A percentile compares a stretch with the other conserved stretches of the same genome.
phyloP scores from a whole-genome alignment of 2,329 filamentous ascomycete genomes.

The Cladosporium velox region DNA sequence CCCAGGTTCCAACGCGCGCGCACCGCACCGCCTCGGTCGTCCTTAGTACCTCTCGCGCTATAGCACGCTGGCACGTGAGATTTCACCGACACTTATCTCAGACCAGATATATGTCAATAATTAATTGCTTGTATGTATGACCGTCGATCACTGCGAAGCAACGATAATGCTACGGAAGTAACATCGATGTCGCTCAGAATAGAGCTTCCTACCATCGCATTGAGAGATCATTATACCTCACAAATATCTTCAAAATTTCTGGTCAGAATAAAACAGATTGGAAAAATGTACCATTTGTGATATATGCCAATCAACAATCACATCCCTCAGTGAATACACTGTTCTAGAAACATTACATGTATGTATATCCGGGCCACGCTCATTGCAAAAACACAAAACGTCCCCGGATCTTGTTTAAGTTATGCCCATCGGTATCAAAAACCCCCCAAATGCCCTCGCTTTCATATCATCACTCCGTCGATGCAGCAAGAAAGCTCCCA shows the following conservation, averaged over 20 bases:
- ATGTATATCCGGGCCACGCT: not conserved
- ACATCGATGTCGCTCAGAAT: no score
- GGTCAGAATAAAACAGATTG: no score
- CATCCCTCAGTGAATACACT: not conserved
- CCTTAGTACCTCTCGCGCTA: conserved; percentile 6
- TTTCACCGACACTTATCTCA: not conserved
- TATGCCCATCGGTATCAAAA: not conserved
- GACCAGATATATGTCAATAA: not conserved
- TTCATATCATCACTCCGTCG: not conserved
- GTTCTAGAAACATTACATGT: conserved; percentile 7
- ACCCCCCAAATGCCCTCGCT: not conserved
- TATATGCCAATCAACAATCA: no score
- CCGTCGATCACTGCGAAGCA: not conserved
- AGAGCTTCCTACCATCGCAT: no score
- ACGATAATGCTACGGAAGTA: not conserved
- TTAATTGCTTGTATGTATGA: not conserved
- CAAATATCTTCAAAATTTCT: no score
- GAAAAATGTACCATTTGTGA: no score
- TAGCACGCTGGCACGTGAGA: conserved; percentile 9
- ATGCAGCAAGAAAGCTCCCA: not conserved
- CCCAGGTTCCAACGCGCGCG: not conserved
- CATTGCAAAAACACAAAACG: not conserved
- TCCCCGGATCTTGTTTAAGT: not conserved
- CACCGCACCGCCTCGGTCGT: not conserved
- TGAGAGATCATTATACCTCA: no score